phyloP scores from a whole-genome alignment of 192 early-diverging fungal species.

The Phycomyces nitens region DNA sequence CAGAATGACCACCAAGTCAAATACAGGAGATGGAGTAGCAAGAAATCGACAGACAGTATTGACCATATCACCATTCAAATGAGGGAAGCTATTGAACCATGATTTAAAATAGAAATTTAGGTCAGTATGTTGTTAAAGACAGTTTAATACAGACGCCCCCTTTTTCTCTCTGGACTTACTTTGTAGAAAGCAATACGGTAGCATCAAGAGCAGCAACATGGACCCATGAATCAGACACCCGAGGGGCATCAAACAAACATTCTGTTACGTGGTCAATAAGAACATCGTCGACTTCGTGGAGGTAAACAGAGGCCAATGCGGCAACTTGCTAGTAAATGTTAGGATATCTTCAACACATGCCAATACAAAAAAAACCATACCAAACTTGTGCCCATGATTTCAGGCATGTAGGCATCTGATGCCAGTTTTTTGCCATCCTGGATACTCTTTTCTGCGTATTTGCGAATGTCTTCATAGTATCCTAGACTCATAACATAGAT shows the following conservation, averaged over 20 bases:
- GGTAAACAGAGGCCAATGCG: slow-evolving; percentile 45
- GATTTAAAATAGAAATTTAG: too few species aligned
- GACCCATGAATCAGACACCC: slow-evolving; percentile 40
- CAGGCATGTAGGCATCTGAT: slow-evolving; percentile 45
- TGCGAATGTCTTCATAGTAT: slow-evolving; percentile 53
- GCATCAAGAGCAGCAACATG: slow-evolving; percentile 43
- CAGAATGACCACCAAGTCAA: slow-evolving; percentile 37
- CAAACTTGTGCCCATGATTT: slow-evolving; percentile 57
- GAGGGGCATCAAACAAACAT: slow-evolving; percentile 41
- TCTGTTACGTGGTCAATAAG: slow-evolving; percentile 44
- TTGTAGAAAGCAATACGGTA: slow-evolving; percentile 39
- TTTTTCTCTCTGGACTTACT: slow-evolving; percentile 21
- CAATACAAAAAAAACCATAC: slow-evolving; percentile 25
- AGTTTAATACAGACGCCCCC: too few species aligned
- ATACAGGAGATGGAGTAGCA: slow-evolving; percentile 50
- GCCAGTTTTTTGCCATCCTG: slow-evolving; percentile 44
- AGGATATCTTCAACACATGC: not conserved
- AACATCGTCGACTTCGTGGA: slow-evolving; percentile 49
- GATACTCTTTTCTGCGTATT: slow-evolving; percentile 39
- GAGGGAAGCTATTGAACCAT: slow-evolving; percentile 19
- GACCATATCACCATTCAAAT: slow-evolving; percentile 37
- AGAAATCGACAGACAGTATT: slow-evolving; percentile 48
- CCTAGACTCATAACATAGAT: slow-evolving; percentile 53
- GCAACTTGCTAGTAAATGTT: slow-evolving; percentile 42
- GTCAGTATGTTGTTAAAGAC: too few species aligned